These are phyloP conservation scores for Fusarium lateritium DNA, from an alignment of 2,329 filamentous ascomycete species.

Conservation along the genomic window DNA sequence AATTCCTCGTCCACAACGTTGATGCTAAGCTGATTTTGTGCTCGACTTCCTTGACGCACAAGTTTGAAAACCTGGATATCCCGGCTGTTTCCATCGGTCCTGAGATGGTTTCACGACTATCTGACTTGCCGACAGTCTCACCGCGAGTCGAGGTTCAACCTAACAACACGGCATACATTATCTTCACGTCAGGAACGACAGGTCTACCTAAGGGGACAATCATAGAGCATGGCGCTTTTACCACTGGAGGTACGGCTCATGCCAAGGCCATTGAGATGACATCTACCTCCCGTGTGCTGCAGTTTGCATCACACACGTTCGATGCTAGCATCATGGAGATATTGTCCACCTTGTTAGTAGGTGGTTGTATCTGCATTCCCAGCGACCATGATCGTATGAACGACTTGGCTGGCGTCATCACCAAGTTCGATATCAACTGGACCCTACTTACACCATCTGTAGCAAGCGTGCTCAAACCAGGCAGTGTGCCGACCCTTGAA, in stretches of 20 bases:
- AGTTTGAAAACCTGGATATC: conserved; percentile 1
- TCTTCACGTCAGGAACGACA: conserved; percentile 44
- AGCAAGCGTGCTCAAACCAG: conserved; percentile 28
- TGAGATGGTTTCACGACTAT: not conserved
- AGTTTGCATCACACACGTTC: conserved; percentile 32
- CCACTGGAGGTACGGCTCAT: conserved; percentile 30
- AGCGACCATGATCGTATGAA: conserved; percentile 37
- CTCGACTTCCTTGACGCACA: conserved; percentile 4
- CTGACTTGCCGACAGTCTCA: rapidly evolving
- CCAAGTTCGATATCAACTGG: conserved; percentile 35
- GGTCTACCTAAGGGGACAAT: conserved; percentile 41
- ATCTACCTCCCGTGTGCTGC: conserved; percentile 31
- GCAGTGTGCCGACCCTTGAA: conserved; percentile 10
- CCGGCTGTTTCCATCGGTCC: not conserved
- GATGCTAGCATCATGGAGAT: conserved; percentile 46
- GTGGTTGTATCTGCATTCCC: conserved; percentile 38
- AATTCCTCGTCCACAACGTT: conserved; percentile 27
- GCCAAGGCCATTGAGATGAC: conserved; percentile 33
- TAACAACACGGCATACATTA: conserved; percentile 30
- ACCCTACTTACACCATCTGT: conserved; percentile 37
- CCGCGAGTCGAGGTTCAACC: not conserved
- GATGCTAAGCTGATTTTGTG: conserved; percentile 30
- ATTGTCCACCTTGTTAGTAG: conserved; percentile 37
- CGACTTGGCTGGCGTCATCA: conserved; percentile 24
- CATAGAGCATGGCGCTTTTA: conserved; percentile 35